Conservation (phyloP, 192 early-diverging fungal species). For the Kickxella alabastrina region DNA sequence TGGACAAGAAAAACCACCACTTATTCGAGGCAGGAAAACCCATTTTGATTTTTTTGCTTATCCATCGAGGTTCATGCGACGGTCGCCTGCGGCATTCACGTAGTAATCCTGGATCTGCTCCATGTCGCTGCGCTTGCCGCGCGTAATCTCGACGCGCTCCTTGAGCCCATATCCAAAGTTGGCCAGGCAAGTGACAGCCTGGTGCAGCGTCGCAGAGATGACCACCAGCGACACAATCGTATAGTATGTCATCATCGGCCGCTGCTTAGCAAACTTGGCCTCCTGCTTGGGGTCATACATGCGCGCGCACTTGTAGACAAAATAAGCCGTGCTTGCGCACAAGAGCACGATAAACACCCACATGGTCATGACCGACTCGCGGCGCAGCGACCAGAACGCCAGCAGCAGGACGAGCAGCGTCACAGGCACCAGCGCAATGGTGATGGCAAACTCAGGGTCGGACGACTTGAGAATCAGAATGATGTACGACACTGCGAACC, state of each 20-base stretch:
- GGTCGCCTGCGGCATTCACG: conserved; percentile 49
- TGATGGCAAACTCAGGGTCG: conserved; percentile 51
- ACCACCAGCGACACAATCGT: conserved; percentile 38
- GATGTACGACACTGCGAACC: conserved; percentile 56
- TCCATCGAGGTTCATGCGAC: conserved; percentile 49
- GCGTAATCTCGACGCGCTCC: conserved; percentile 47
- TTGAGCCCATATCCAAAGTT: conserved; percentile 52
- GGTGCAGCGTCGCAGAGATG: conserved; percentile 39
- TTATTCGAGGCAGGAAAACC: too few relatives aligned
- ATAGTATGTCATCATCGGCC: conserved; percentile 52
- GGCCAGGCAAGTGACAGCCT: conserved; percentile 37
- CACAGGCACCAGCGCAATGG: conserved; percentile 42
- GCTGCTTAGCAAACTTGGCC: conserved; percentile 36
- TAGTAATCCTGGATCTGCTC: conserved; percentile 54
- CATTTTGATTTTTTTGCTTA: too few relatives aligned
- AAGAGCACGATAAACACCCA: conserved; percentile 43
- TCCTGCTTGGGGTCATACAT: conserved; percentile 52
- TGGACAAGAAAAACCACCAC: too few relatives aligned
- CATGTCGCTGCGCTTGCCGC: conserved; percentile 52
- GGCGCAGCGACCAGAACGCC: conserved; percentile 49
- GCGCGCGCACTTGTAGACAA: conserved; percentile 49
- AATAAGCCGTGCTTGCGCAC: conserved; percentile 45
- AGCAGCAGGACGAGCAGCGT: conserved; percentile 41
- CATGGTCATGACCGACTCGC: conserved; percentile 34
- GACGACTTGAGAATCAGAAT: conserved; percentile 54